Evolutionary conservation across 371 early-diverging fungal species (phyloP).

Genomic region (Entomophthora muscae): DNA sequence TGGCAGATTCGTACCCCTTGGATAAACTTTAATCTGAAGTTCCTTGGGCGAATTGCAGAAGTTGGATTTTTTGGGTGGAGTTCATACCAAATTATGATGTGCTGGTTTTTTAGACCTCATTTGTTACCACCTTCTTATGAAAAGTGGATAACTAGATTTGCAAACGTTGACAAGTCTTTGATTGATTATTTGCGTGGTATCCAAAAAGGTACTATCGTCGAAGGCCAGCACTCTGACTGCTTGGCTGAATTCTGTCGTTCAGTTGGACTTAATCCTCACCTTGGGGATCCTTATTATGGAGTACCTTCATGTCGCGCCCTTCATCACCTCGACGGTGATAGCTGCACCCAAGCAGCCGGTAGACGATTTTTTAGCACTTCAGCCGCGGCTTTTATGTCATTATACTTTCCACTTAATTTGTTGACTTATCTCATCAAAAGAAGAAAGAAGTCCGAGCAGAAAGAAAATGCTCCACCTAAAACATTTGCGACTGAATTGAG

Average conservation of each 20-base stretch:
- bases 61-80: not conserved
- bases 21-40: slow-evolving; percentile 3
- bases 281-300: slow-evolving; percentile 4
- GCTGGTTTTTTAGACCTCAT: not conserved
- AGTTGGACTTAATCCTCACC: not conserved
- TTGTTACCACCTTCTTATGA: not conserved
- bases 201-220: not conserved
- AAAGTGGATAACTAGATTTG: not conserved
- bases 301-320: not conserved
- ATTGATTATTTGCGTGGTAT: not conserved
- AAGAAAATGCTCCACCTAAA: not conserved
- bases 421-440: not conserved
- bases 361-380: not conserved
- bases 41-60: not conserved
- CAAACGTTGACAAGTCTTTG: not conserved
- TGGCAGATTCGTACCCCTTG: slow-evolving; percentile 1
- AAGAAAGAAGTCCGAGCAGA: not conserved
- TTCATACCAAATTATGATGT: not conserved
- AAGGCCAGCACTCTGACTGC: slow-evolving; percentile 1
- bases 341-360: not conserved
- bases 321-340: not conserved
- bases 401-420: slow-evolving; percentile 3
- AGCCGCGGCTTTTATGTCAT: not conserved
- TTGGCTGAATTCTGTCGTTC: not conserved
- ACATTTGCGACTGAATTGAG: not conserved